Percentiles rank a stretch among this genome's conserved stretches.
These are phyloP conservation scores for Termitomyces titanicus DNA, from an alignment of 768 basidiomycete genomes.

Conservation along the genomic window DNA sequence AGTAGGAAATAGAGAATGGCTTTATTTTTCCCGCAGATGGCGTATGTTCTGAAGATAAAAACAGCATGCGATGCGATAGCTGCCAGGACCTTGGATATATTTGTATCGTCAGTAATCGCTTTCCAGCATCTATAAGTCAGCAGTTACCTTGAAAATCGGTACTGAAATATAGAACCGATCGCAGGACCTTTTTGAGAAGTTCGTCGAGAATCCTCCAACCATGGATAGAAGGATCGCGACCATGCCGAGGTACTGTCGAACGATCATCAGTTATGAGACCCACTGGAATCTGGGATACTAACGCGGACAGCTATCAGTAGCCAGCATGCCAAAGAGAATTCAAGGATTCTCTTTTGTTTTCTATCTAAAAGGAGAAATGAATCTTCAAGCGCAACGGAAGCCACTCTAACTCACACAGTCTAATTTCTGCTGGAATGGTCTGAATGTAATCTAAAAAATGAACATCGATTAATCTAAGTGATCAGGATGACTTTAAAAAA, in stretches of 20 bases:
- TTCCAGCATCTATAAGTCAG: neutral
- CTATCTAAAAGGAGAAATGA: slow-evolving; percentile 6
- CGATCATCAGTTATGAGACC: neutral
- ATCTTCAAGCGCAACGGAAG: neutral
- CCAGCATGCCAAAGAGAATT: slow-evolving; percentile 17
- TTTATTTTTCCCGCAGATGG: slow-evolving; percentile 13
- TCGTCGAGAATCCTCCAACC: slow-evolving; percentile 16
- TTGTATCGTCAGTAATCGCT: neutral
- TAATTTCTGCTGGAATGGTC: slow-evolving; percentile 16
- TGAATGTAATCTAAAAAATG: slow-evolving; percentile 16
- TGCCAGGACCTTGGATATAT: slow-evolving; percentile 17
- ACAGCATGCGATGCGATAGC: slow-evolving; percentile 18
- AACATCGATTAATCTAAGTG: neutral
- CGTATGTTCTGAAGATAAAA: slow-evolving; percentile 19
- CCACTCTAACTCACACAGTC: slow-evolving; percentile 10
- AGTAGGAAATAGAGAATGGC: slow-evolving; percentile 13
- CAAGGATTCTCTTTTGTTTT: slow-evolving; percentile 14
- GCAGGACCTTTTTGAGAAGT: slow-evolving; percentile 12
- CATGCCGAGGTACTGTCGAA: slow-evolving; percentile 18
- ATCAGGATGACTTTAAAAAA: neutral
- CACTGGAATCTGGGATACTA: neutral
- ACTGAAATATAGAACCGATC: slow-evolving; percentile 13
- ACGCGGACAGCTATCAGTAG: slow-evolving; percentile 15
- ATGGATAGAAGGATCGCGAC: slow-evolving; percentile 13
- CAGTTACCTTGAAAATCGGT: slow-evolving; percentile 12